Base-by-base conservation (phyloP, 2,329 filamentous ascomycete genomes). In the Uncinocarpus reesii region DNA sequence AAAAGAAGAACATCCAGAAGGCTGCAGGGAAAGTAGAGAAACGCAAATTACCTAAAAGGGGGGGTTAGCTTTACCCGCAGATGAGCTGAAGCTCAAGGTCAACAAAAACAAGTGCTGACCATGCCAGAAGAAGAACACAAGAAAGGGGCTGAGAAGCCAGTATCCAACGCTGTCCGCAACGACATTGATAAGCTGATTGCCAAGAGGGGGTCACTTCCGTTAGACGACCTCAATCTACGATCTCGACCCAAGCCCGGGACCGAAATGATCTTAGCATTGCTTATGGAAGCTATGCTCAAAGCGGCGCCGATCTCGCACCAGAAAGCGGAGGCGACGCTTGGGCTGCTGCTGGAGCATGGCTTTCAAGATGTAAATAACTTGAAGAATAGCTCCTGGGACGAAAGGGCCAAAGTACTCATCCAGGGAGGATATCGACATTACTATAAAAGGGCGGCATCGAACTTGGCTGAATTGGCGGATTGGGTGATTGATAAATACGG, bases 241-340 rank as follows among this genome's bases (percentile, higher is more conserved):
- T 31, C 34, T 32, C 45, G 35, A 4, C 26, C 34, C 5, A n/a
- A 11, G 16, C 28, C 45, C 1, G 41, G 15, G 2, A 23, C 45
- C 7, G 24, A 13, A 21, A 47, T 36, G 7, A 23, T 47, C 7
- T 6, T 47, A 24, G 45, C 45, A 21, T 36, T 40, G n/a, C 35
- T 47, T 11, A 16, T 47, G 3, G 45, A 47, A 32, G 45, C 45
- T 8, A n/a, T 47, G 45, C 37, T 47, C 16, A 47, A 47, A 32
- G 45, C 35, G 21, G 37, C 45, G 7, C 35, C 36, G 16, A 41
- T 47, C n/a, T 47, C 45, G 11, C 45, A 47, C 28, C 23, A 3
- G 8, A 47, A 41, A 32, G 45, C 45, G 6, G 45, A 47, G 7
- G 24, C 32, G 29, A 26, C 45, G n/a, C 35, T 47, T 13, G 41